These are phyloP conservation scores for Beauveria sp. DNA, from an alignment of 2,329 filamentous ascomycete genomes.

Conservation along the genomic window DNA sequence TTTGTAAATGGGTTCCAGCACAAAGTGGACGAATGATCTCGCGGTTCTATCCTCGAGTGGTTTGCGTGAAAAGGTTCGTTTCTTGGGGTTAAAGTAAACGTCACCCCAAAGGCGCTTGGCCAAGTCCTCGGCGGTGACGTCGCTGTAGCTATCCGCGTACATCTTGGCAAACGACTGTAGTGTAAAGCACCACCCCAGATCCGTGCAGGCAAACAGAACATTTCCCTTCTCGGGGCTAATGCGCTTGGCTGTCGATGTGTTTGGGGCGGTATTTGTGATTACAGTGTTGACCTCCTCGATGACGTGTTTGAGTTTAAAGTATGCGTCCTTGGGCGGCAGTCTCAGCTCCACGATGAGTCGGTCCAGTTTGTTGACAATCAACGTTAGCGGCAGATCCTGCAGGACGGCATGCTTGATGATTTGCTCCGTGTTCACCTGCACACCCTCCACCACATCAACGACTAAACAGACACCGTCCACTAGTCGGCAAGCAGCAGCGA, in stretches of 20 bases:
- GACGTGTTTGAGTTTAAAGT: conserved; percentile 99
- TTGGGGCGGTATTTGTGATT: conserved; percentile 81
- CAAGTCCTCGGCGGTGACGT: conserved; percentile 76
- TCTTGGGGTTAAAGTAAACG: conserved; percentile 88
- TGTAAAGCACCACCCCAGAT: conserved; percentile 96
- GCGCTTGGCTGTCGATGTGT: conserved; percentile 68
- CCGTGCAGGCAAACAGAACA: conserved; percentile 90
- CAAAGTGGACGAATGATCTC: conserved; percentile 87
- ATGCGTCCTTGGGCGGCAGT: conserved; percentile 87
- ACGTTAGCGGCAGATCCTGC: conserved; percentile 78
- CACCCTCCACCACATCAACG: conserved; percentile 95
- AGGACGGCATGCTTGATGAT: conserved; percentile 93
- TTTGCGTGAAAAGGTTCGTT: conserved; percentile 87
- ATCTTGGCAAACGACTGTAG: conserved; percentile 90
- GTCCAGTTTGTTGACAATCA: conserved; percentile 97
- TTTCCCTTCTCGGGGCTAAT: conserved; percentile 96
- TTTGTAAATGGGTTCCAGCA: conserved; percentile 96
- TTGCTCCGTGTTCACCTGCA: conserved; percentile 96
- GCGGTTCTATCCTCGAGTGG: conserved; percentile 71
- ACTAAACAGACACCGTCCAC: conserved; percentile 89
- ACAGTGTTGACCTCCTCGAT: conserved; percentile 95
- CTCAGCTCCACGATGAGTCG: conserved; percentile 89
- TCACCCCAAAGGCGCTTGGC: conserved; percentile 87
- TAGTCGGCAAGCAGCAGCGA: conserved; percentile 77
- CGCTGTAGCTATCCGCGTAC: conserved; percentile 84